A percentile compares a stretch with the other conserved stretches of the same genome.
These are phyloP conservation scores for Colletotrichum euphorbiae DNA, from an alignment of 2,329 filamentous ascomycete genomes.

Conservation along the genomic window DNA sequence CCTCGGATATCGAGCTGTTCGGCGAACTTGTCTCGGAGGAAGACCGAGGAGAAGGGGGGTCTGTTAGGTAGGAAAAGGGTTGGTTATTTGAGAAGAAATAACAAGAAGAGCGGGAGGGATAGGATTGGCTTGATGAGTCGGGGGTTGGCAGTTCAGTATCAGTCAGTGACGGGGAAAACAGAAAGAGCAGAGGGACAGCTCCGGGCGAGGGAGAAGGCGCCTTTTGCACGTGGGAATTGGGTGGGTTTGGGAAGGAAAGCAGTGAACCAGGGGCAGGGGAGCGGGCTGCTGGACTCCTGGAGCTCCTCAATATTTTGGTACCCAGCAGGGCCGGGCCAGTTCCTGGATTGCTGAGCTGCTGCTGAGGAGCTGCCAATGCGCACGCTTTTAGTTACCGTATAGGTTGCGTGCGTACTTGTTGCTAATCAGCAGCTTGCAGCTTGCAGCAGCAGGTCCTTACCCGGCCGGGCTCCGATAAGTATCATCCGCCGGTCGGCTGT, in stretches of 20 bases:
- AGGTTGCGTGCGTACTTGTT: too few relatives aligned
- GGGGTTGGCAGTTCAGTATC: constrained; percentile 15
- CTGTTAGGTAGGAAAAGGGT: constrained; percentile 18
- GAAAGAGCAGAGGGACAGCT: neutral
- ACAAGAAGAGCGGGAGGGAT: constrained; percentile 10
- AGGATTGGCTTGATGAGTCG: constrained; percentile 24
- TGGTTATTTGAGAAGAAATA: neutral
- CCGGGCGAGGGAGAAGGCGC: constrained; percentile 35
- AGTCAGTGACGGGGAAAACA: constrained; percentile 6
- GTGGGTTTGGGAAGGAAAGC: constrained; percentile 33
- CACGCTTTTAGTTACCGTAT: too few relatives aligned
- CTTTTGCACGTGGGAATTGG: constrained; percentile 39
- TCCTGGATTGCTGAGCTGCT: constrained; percentile 22
- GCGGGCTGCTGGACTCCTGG: neutral
- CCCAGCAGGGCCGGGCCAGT: neutral
- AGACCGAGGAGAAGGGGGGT: constrained; percentile 24
- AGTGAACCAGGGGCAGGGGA: constrained; percentile 31
- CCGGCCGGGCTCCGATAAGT: neutral
- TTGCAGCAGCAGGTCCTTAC: neutral
- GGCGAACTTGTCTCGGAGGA: constrained; percentile 30
- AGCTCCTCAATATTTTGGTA: constrained; percentile 34
- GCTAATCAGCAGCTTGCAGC: neutral
- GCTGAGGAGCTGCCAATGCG: constrained; percentile 15
- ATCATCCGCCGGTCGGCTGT: constrained; percentile 7
- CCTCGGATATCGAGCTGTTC: constrained; percentile 39